phyloP scores from a whole-genome alignment of 257 asterid species.

The Misopates orontium region DNA sequence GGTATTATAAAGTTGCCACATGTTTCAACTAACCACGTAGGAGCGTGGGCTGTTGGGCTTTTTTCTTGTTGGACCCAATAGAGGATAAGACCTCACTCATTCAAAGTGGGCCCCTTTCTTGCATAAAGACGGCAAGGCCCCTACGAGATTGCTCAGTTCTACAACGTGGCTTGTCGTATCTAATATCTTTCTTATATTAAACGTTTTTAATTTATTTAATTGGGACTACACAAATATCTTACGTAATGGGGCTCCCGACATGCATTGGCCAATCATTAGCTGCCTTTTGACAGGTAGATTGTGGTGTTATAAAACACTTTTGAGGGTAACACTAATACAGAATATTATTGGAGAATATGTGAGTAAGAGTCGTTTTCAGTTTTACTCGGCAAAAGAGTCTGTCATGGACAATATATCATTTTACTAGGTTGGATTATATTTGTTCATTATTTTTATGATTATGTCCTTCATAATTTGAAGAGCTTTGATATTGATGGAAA shows the following conservation, averaged over 20 bases:
- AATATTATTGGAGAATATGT: too few relatives aligned
- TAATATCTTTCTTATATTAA: neutral
- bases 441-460: too few relatives aligned
- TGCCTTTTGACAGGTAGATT: neutral
- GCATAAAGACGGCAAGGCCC: conserved; percentile 39
- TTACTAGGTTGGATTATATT: too few relatives aligned
- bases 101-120: conserved; percentile 29
- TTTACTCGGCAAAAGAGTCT: too few relatives aligned
- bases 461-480: too few relatives aligned
- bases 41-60: conserved; percentile 33
- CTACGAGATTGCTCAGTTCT: conserved; percentile 34
- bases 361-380: too few relatives aligned
- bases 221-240: conserved; percentile 20
- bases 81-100: conserved; percentile 32
- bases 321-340: too few relatives aligned
- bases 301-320: neutral
- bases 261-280: conserved; percentile 25
- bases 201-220: neutral
- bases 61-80: conserved; percentile 10
- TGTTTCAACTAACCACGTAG: conserved; percentile 38
- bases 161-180: conserved; percentile 47
- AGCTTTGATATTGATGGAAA: too few relatives aligned
- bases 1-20: conserved; percentile 32
- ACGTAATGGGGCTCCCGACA: conserved; percentile 9
- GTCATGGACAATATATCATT: too few relatives aligned